Evolutionary conservation across 1,139 yeast species (phyloP).

Genomic region (Pichia sp.): DNA sequence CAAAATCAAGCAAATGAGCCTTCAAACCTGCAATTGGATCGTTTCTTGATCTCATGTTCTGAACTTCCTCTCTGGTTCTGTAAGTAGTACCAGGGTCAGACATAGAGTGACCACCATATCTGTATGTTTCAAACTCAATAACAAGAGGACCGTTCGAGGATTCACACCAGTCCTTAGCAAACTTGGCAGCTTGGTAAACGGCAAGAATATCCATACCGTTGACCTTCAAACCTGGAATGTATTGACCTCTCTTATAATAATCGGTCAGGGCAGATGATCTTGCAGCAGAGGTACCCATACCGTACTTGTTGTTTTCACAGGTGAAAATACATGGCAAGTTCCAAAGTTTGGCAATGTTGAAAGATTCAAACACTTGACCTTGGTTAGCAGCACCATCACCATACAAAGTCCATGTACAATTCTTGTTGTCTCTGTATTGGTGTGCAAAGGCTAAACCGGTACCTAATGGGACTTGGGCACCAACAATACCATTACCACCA

Average conservation of each 20-base stretch:
- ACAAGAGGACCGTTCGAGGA: constrained; percentile 95
- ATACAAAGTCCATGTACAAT: constrained; percentile 82
- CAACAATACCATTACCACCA: constrained; percentile 99
- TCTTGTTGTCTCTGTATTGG: constrained; percentile 79
- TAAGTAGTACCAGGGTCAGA: constrained; percentile 99
- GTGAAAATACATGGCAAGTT: constrained; percentile 90
- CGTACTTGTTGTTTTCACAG: constrained; percentile 98
- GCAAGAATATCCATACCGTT: constrained; percentile 98
- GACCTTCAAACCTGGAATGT: constrained; percentile 96
- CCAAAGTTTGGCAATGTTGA: constrained; percentile 99
- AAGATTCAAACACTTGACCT: constrained; percentile 97
- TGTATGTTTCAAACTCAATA: constrained; percentile 93
- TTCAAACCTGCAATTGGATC: constrained; percentile 97
- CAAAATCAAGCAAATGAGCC: constrained; percentile 74
- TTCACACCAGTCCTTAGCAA: constrained; percentile 93
- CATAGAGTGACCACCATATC: constrained; percentile 99
- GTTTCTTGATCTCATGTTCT: constrained; percentile 97
- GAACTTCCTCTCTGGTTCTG: constrained; percentile 99
- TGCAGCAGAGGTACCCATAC: constrained; percentile 98
- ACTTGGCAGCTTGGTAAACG: constrained; percentile 90
- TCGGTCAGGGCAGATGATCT: constrained; percentile 96
- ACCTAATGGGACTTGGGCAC: constrained; percentile 98
- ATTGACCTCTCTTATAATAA: constrained; percentile 98
- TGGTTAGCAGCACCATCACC: constrained; percentile 99
- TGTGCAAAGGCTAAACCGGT: constrained; percentile 97